Conservation (phyloP, 2,329 filamentous ascomycete genomes). For the Neofusicoccum sp. region DNA sequence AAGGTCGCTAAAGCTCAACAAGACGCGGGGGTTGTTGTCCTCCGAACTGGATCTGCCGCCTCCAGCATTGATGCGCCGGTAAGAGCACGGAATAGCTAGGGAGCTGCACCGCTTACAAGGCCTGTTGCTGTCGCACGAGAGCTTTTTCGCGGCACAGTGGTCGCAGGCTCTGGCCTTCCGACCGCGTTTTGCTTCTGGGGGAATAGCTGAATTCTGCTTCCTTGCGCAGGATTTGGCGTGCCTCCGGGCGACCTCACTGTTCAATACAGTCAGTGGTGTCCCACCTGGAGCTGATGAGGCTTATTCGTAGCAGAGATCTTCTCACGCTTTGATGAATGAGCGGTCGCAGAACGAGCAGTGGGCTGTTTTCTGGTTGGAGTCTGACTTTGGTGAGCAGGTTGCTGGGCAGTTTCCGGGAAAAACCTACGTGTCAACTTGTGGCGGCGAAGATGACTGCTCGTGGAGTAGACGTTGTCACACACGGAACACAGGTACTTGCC, state of each 20-base stretch:
- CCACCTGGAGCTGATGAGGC: too few relatives aligned
- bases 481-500: background rate
- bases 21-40: background rate
- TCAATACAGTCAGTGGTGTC: background rate
- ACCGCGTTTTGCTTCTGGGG: background rate
- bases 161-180: background rate
- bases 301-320: too few relatives aligned
- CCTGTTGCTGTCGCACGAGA: background rate
- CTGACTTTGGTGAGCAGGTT: background rate
- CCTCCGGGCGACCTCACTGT: background rate
- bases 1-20: background rate
- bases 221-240: background rate
- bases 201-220: background rate
- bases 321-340: background rate
- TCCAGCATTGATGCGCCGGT: background rate
- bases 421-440: background rate
- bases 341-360: background rate
- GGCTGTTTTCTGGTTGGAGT: background rate
- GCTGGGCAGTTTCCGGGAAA: background rate
- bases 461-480: background rate
- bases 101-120: background rate
- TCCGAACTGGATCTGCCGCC: background rate
- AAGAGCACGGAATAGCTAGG: background rate
- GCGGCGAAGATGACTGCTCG: background rate
- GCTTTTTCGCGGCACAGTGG: background rate